phyloP scores from a whole-genome alignment of 1,284 basidiomycete genomes.

The Cutaneotrichosporon cavernicola region DNA sequence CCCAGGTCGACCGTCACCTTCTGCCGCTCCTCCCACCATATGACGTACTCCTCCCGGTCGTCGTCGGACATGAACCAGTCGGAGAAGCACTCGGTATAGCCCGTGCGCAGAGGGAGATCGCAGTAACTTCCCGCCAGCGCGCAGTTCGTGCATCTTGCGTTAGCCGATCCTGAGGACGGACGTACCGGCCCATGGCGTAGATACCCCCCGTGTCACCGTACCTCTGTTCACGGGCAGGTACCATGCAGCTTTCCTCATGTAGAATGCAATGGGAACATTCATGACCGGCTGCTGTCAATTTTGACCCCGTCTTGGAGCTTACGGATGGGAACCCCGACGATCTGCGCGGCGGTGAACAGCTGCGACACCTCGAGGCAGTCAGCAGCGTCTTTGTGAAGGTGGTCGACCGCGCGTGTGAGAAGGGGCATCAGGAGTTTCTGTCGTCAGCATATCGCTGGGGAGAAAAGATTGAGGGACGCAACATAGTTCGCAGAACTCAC shows the following conservation, averaged over 20 bases:
- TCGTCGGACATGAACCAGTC: slow-evolving; percentile 15
- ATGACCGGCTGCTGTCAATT: background rate
- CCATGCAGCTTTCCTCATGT: background rate
- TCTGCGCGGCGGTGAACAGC: background rate
- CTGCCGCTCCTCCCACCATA: background rate
- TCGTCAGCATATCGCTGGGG: background rate
- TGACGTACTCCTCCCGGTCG: background rate
- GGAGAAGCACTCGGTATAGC: slow-evolving; percentile 10
- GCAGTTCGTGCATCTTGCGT: slow-evolving; percentile 14
- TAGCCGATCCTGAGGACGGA: background rate
- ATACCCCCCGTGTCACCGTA: background rate
- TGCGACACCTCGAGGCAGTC: background rate
- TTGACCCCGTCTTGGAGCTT: too few species aligned
- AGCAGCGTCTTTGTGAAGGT: background rate
- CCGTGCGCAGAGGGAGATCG: slow-evolving; percentile 12
- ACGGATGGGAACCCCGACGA: background rate
- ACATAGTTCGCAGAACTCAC: background rate
- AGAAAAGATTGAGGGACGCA: background rate
- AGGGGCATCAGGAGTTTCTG: background rate
- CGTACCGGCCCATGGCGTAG: background rate
- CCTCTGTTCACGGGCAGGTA: background rate
- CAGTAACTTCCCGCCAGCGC: slow-evolving; percentile 7
- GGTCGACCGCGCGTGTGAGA: background rate
- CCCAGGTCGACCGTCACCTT: background rate
- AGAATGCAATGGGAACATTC: background rate